Evolutionary conservation across 345 rosid species (phyloP), one percentile per base, ranked within the genome.

Genomic region (Limnanthes douglasii): DNA sequence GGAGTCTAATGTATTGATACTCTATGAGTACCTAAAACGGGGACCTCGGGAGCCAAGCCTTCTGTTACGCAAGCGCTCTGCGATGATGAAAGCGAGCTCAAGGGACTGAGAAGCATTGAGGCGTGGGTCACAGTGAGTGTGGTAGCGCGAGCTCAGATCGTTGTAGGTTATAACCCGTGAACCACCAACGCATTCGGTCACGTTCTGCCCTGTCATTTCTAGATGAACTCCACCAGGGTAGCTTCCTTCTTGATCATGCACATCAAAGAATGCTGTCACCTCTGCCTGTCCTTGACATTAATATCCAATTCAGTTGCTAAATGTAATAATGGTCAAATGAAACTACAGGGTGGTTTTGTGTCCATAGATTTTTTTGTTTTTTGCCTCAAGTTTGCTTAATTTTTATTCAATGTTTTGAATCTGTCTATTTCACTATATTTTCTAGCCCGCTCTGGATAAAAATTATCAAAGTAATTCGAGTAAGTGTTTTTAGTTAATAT

Each of bases 201-300:
- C 75, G 34, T 69, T 65, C 54, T 69, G 77, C 1, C 77, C 77
- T 0, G 77, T 69, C 77, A 69, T 69, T 41, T 69, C 77, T 8
- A 65, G 50, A 38, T 69, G 76, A 6, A 69, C 68, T 5, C 76
- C 72, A 17, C 76, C 76, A 24, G 76, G 76, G 28, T 50, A 65
- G 48, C 72, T 69, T 1, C 76, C 72, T 61, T 69, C 76, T 51
- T 69, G 72, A 40, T 69, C 76, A 48, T 69, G 77, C 22, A 69
- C 77, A 30, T 69, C 77, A 30, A 69, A 69, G 63, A 69, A 69
- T 0, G 77, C 77, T 47, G 69, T 65, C 53, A 69, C 8, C 57
- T 69, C 77, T 17, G 64, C 66, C 77, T 69, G 61, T 21, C 3
- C 9, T n/a, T 22, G 18, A 8, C 20, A 28, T 6, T 1, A 41